Conservation (phyloP, 805 yeast genomes). For the Ogataea glucozyma region DNA sequence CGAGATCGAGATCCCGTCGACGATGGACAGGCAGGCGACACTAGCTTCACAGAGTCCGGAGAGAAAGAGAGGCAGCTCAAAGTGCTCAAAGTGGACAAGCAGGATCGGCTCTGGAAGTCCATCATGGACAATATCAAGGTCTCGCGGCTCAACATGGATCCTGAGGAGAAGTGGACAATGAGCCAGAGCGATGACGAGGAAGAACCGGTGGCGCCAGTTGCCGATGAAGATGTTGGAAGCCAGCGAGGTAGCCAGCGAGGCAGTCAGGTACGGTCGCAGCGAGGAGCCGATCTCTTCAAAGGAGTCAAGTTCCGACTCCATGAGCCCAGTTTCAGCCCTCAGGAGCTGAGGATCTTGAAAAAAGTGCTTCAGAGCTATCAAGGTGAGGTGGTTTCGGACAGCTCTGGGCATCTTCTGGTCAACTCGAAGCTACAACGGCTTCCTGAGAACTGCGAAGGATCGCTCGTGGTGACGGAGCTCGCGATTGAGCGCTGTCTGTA, state of each 20-base stretch:
- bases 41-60: background rate
- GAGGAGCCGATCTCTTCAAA: slow-evolving; percentile 16
- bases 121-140: slow-evolving; percentile 25
- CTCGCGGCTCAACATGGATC: slow-evolving; percentile 11
- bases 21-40: background rate
- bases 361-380: slow-evolving; percentile 29
- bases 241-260: too few species aligned
- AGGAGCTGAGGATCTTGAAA: slow-evolving; percentile 22
- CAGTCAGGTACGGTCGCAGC: too few species aligned
- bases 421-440: slow-evolving; percentile 17
- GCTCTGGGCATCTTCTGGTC: slow-evolving; percentile 22
- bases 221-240: background rate
- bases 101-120: slow-evolving; percentile 27
- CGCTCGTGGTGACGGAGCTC: slow-evolving; percentile 28
- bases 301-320: slow-evolving; percentile 20
- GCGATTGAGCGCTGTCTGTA: slow-evolving; percentile 34
- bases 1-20: background rate
- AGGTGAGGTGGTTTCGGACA: slow-evolving; percentile 16
- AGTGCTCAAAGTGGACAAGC: slow-evolving; percentile 26
- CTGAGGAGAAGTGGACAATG: slow-evolving; percentile 14
- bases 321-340: slow-evolving; percentile 19
- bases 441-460: background rate
- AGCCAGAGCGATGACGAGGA: slow-evolving; percentile 11
- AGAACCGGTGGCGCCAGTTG: background rate
- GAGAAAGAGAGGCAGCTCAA: slow-evolving; percentile 28